Percentiles rank a stretch among this genome's conserved stretches.
These are phyloP conservation scores for Oehlia diaphana DNA, from an alignment of 192 early-diverging fungal species.

Conservation along the genomic window DNA sequence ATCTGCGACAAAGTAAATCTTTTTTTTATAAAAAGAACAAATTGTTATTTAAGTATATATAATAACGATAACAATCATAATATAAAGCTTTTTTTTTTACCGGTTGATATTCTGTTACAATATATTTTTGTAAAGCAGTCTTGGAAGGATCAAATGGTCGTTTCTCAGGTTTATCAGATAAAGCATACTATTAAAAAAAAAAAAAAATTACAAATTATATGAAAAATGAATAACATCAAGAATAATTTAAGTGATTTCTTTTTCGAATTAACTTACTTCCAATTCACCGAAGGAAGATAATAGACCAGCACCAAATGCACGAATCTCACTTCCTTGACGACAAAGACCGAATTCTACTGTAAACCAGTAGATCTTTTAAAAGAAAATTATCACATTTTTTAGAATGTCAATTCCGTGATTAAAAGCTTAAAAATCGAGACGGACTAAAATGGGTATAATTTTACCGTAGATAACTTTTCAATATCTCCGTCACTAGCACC, in stretches of 20 bases:
- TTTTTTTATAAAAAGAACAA: background rate
- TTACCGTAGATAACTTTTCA: slow-evolving; percentile 77
- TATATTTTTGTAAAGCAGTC: slow-evolving; percentile 72
- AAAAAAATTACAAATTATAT: background rate
- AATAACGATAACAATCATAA: background rate
- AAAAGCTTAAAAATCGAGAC: background rate
- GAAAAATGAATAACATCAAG: background rate
- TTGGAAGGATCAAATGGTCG: slow-evolving; percentile 84
- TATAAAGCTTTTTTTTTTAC: slow-evolving; percentile 28
- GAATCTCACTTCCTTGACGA: slow-evolving; percentile 65
- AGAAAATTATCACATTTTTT: background rate
- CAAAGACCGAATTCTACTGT: slow-evolving; percentile 95
- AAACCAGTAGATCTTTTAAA: slow-evolving; percentile 75
- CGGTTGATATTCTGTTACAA: slow-evolving; percentile 93
- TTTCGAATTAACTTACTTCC: slow-evolving; percentile 40
- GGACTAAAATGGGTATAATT: background rate
- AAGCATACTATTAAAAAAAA: slow-evolving; percentile 53
- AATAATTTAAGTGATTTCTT: background rate
- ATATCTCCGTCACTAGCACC: slow-evolving; percentile 92
- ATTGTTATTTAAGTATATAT: background rate
- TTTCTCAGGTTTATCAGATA: slow-evolving; percentile 78
- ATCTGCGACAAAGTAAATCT: slow-evolving; percentile 88
- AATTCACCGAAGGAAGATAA: slow-evolving; percentile 95
- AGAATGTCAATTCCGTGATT: background rate
- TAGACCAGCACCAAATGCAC: slow-evolving; percentile 91